Conservation (phyloP, 2,329 filamentous ascomycete species). For the Peltaster fructicola region DNA sequence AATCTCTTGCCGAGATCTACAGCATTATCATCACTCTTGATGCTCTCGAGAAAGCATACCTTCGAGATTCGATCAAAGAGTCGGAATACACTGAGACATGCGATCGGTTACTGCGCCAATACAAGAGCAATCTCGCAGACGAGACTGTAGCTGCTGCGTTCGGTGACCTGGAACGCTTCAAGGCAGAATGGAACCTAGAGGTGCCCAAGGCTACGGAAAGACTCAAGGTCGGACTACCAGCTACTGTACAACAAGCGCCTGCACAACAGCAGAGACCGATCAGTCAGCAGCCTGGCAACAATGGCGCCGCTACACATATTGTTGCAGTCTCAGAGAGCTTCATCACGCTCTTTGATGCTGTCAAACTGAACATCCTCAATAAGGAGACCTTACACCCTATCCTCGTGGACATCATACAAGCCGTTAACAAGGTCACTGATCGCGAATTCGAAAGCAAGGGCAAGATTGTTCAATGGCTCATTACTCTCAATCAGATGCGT, state of each 20-base stretch:
- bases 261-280: conserved; percentile 8
- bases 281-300: conserved; percentile 3
- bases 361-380: conserved; percentile 78
- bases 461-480: conserved; percentile 98
- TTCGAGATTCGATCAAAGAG: conserved; percentile 87
- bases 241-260: conserved; percentile 52
- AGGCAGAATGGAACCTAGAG: conserved; percentile 86
- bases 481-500: conserved; percentile 93
- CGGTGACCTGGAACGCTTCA: conserved; percentile 77
- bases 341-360: conserved; percentile 90
- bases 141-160: conserved; percentile 83
- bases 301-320: conserved; percentile 37
- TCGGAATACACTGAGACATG: conserved; percentile 92
- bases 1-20: conserved; percentile 92
- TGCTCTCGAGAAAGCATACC: conserved; percentile 86
- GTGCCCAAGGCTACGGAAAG: conserved; percentile 87
- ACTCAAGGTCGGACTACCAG: conserved; percentile 79
- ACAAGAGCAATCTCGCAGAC: conserved; percentile 82
- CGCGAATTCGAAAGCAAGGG: conserved; percentile 86
- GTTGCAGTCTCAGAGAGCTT: conserved; percentile 96
- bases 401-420: conserved; percentile 87
- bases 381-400: conserved; percentile 95
- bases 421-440: conserved; percentile 92
- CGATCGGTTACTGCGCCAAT: conserved; percentile 83
- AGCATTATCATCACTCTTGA: conserved; percentile 94